phyloP scores from a whole-genome alignment of 73 alveolate genomes.

The Uronychia setigera region DNA sequence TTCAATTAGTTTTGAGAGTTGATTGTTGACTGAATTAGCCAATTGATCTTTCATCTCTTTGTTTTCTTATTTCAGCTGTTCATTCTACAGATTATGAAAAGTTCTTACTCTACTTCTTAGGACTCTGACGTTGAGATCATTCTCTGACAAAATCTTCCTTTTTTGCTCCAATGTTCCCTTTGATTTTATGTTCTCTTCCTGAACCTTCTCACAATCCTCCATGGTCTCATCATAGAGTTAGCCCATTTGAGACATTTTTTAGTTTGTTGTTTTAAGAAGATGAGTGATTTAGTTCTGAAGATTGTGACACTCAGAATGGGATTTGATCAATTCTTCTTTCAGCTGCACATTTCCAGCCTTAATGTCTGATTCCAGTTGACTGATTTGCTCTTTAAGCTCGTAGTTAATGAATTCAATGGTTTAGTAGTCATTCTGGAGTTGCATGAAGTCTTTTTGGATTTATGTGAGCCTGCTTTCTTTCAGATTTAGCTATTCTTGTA shows the following conservation, averaged over 20 bases:
- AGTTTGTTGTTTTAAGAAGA: background rate
- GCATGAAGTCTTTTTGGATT: slow-evolving; percentile 9
- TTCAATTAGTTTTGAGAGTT: background rate
- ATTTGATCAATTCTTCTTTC: background rate
- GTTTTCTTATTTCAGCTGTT: background rate
- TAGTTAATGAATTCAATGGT: background rate
- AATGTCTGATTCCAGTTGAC: background rate
- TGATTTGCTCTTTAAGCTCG: slow-evolving; percentile 10
- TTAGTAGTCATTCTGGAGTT: slow-evolving; percentile 1
- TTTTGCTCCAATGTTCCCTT: background rate
- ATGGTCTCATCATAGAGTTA: background rate
- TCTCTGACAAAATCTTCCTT: too few relatives aligned
- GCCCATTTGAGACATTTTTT: background rate
- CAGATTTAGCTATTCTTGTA: background rate
- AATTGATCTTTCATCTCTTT: background rate
- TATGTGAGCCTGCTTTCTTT: background rate
- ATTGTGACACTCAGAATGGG: background rate
- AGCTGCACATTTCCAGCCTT: background rate
- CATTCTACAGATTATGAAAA: background rate
- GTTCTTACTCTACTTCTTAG: background rate
- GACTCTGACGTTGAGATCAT: too few relatives aligned
- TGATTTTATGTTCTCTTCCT: background rate
- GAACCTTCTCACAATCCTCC: background rate
- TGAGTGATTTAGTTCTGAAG: background rate
- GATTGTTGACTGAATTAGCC: background rate